Evolutionary conservation across 1,139 yeast species (phyloP).

Genomic region (Geotrichum carabidarum): DNA sequence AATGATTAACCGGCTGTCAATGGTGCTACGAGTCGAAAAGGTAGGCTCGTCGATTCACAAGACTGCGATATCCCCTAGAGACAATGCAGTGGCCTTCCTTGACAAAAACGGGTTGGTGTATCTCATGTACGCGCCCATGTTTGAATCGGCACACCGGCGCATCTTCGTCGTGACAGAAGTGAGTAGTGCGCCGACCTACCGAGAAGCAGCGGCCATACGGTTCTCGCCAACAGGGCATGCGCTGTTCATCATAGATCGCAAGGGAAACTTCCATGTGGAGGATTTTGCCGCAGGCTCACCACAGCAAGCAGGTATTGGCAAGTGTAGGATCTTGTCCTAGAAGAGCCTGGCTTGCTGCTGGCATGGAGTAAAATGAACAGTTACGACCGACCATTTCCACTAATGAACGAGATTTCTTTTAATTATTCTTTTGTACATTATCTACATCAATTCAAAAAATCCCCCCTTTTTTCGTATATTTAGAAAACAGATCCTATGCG

Average conservation of each 20-base stretch:
- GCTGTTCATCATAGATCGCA: constrained; percentile 69
- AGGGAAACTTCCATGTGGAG: constrained; percentile 69
- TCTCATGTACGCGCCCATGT: constrained; percentile 57
- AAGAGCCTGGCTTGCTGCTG: constrained; percentile 5
- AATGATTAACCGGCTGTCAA: constrained; percentile 1
- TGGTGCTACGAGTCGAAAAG: constrained; percentile 61
- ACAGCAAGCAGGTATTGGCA: constrained; percentile 69
- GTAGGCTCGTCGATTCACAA: constrained; percentile 76
- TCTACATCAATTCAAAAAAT: neutral
- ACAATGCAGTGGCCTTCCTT: constrained; percentile 70
- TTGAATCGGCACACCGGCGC: constrained; percentile 49
- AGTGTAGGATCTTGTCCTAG: constrained; percentile 44
- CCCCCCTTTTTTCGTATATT: neutral
- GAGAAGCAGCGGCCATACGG: constrained; percentile 66
- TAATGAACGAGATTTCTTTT: too few relatives aligned
- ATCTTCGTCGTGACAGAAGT: constrained; percentile 74
- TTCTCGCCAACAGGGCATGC: constrained; percentile 81
- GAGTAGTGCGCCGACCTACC: constrained; percentile 56
- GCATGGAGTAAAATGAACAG: neutral
- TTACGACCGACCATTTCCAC: too few relatives aligned
- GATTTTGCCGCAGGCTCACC: constrained; percentile 88
- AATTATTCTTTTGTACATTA: too few relatives aligned
- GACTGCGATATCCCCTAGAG: constrained; percentile 69
- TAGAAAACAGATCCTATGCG: constrained; percentile 46
- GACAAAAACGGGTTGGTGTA: constrained; percentile 74